Conservation (phyloP, 768 basidiomycete species). For the Mycena filopes region DNA sequence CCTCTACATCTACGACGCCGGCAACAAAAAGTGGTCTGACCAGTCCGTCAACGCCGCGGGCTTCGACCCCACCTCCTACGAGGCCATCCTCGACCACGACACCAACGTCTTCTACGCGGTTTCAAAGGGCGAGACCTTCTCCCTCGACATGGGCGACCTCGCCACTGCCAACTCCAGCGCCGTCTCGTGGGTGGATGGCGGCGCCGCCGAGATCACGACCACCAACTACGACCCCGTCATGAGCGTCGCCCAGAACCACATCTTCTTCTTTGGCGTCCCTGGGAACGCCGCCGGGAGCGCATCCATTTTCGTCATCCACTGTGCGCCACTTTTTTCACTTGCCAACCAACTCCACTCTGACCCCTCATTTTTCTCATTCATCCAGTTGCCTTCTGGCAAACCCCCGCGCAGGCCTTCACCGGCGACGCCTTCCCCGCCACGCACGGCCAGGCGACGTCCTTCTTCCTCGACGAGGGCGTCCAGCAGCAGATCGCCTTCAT, state of each 20-base stretch:
- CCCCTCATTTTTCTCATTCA: neutral
- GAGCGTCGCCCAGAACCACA: slow-evolving; percentile 88
- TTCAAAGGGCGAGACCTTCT: slow-evolving; percentile 71
- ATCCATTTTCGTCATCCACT: slow-evolving; percentile 89
- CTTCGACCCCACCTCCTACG: slow-evolving; percentile 73
- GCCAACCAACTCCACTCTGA: slow-evolving; percentile 7
- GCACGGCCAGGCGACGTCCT: slow-evolving; percentile 71
- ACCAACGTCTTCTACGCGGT: slow-evolving; percentile 91
- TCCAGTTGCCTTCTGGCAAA: slow-evolving; percentile 84
- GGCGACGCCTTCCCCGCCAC: slow-evolving; percentile 67
- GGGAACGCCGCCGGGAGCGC: slow-evolving; percentile 73
- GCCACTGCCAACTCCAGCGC: slow-evolving; percentile 68
- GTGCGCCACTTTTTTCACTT: slow-evolving; percentile 50
- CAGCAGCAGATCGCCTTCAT: slow-evolving; percentile 82
- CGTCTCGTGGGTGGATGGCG: slow-evolving; percentile 72
- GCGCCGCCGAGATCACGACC: slow-evolving; percentile 64
- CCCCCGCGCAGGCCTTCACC: slow-evolving; percentile 63
- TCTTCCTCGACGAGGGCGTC: slow-evolving; percentile 66
- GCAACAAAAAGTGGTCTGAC: slow-evolving; percentile 79
- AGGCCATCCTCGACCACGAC: slow-evolving; percentile 90
- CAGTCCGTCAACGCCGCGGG: slow-evolving; percentile 65
- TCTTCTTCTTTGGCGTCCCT: slow-evolving; percentile 84
- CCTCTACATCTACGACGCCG: slow-evolving; percentile 86
- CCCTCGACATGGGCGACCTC: slow-evolving; percentile 75
- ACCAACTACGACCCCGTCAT: slow-evolving; percentile 74